A percentile compares a stretch with the other conserved stretches of the same genome.
Conservation (phyloP, 345 rosid genomes). For the Orychophragmus violaceus region DNA sequence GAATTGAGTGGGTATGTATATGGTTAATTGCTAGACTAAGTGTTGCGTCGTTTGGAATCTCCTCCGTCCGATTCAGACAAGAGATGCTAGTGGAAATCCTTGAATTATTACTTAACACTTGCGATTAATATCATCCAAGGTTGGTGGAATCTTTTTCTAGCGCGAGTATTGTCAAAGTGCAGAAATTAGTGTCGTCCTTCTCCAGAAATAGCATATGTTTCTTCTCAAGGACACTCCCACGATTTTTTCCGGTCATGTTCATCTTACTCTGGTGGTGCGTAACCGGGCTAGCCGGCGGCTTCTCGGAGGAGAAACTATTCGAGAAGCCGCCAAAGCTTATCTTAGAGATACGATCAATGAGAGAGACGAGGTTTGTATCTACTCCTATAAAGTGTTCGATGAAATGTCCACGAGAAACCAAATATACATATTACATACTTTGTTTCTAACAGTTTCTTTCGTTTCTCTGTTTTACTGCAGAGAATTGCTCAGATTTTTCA, state of each 20-base stretch:
- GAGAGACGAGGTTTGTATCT: conserved; percentile 39
- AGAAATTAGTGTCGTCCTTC: neutral
- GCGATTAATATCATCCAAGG: neutral
- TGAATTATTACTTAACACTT: neutral
- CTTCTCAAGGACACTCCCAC: neutral
- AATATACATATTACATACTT: neutral
- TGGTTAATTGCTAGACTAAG: conserved; percentile 3
- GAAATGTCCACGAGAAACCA: neutral
- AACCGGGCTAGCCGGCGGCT: conserved; percentile 20
- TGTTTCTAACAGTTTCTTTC: neutral
- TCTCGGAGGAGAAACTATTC: conserved; percentile 10
- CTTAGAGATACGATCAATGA: conserved; percentile 29
- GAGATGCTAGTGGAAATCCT: neutral
- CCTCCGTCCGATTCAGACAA: neutral
- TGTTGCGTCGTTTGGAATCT: neutral
- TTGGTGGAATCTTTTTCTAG: conserved; percentile 32
- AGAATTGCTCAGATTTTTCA: conserved; percentile 39
- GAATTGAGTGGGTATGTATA: conserved; percentile 72
- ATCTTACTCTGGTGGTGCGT: conserved; percentile 36
- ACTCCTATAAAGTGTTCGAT: conserved; percentile 11
- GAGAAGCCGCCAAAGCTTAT: neutral
- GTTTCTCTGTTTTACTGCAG: conserved; percentile 25
- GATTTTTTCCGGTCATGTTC: neutral
- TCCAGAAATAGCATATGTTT: no score
- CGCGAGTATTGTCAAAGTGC: conserved; percentile 14